Base-by-base conservation (phyloP, 2,329 filamentous ascomycete species). In the Rhynchosporium agropyri region DNA sequence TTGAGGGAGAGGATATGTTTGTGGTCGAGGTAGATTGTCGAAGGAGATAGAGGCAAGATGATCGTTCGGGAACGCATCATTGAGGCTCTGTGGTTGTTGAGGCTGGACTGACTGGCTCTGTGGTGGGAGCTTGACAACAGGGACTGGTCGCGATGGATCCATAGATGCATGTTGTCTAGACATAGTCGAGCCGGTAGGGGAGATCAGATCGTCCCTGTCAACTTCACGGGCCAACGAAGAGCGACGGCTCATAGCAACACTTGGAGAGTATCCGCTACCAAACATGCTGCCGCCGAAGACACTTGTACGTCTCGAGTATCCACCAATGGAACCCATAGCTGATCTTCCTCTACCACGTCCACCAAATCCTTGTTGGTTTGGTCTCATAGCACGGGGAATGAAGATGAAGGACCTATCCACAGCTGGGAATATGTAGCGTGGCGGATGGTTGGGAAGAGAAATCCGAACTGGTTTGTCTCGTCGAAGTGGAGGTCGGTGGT, bases 391-490 rank as follows among this genome's bases (percentile, higher is more conserved):
- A 69, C 95, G 85, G 12, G 95, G 95, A 65, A 99, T 99, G 78
- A 99, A 99, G 71, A 97, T 96, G 76, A 99, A 99, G 0, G 95
- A 98, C 68, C 95, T 84, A 71, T 97, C 93, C 53, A 85, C 82
- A 2, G 92, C 90, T 5, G 95, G 95, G 77, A 95, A 97, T 65
- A 97, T 93, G 76, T 97, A 97, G 66, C 90, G 87, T 42, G 92
- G 90, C 12, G 86, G 81, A 67, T 90, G 84, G 33, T 89, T 83
- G 1, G 95, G 94, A 48, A 99, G 81, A 8, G 92, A 97, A 69
- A 99, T 91, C 57, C 95, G 89, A 46, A 98, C 95, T 7, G 95
- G 95, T 75, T 98, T 99, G 79, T 99, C 95, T 71, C 95, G 89
- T 66, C 95, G 90, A 55, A 99, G 84, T 58, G 95, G 95, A 26